Evolutionary conservation across 2,329 filamentous ascomycete genomes (phyloP), one percentile per base, ranked within the genome.

Genomic region (Monilinia laxa): DNA sequence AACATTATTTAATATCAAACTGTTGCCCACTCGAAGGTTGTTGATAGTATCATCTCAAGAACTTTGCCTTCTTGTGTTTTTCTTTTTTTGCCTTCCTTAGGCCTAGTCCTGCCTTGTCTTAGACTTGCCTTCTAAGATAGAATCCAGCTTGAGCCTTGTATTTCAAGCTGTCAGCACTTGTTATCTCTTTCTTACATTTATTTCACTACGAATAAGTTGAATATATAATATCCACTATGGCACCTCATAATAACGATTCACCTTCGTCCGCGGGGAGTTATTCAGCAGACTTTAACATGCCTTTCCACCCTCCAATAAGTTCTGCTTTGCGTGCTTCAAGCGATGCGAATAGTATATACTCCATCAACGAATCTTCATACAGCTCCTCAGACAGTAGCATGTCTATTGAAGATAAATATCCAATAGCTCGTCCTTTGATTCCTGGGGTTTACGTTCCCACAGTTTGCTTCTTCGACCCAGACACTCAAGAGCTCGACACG

Each of bases 361-460:
- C 73, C 3, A 74, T 78, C 66, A 74, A 76, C 56, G 74, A 74
- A 20, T 73, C 72, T 20, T 67, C 69, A 55, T 74, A 75, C 68
- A 80, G 78, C 74, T 80, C 79, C 68, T 82, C 81, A n/a, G 77
- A 76, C 69, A 79, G 78, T 73, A 80, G 76, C 73, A 74, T 73
- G 40, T 78, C 78, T 7, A 66, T 79, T 56, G 74, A 72, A 64
- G 65, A 67, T 52, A 71, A 74, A 18, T 70, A 76, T 60, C 77
- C 78, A 64, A 75, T 75, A 67, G 51, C 72, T 52, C 79, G 81
- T 9, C 77, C 78, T 38, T 76, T 84, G 47, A 68, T 77, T 38
- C 81, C 80, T 9, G 87, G 87, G 62, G 84, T 92, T 71, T 92
- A 92, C 75, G 88, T 90, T 58, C 90, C 90, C 35, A 91, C 89